Base-by-base conservation (phyloP, 495 filamentous ascomycete species). In the Lasiosphaeriaceae sp. region DNA sequence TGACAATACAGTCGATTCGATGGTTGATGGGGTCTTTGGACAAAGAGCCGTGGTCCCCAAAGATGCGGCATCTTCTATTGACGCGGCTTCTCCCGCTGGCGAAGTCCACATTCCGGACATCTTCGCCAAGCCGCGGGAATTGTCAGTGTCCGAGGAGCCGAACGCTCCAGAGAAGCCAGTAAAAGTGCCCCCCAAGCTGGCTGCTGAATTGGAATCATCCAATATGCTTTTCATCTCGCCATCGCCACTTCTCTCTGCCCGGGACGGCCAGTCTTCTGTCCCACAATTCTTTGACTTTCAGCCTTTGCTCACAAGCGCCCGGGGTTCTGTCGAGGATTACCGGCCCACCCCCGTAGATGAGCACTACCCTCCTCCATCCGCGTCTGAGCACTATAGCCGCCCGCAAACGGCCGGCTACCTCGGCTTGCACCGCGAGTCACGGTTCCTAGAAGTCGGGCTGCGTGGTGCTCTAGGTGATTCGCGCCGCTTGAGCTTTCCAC, bases 381-480 rank as follows among this genome's bases (percentile, higher is more conserved):
- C 44, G 20, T 47, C 20, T 23, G 2, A 22, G 1, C 5, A 47
- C 3, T 23, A 22, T 47, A 8, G 24, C 54, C 61, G 61, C n/a
- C 70, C 70, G 16, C 70, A 67, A 37, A 75, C 71, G 29, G 73
- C 74, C 8, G 71, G 73, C 47, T 66, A 72, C 31, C 67, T 78
- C 1, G 74, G 74, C 23, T 64, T 76, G 34, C 39, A 43, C 39
- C 63, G 66, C 41, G 72, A 74, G 55, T 59, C 65, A 35, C 63
- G 63, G 22, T 62, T 66, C 43, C 60, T 61, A 11, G 65, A 69
- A 14, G 46, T 76, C 16, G 71, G 65, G 2, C 45, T 78, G 31
- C 64, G 72, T 24, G 56, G 67, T 3, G 67, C 71, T 17, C 59
- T 75, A n/a, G 62, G 61, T 2, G 56, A 58, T 26, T 44, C 60